Percentiles rank a stretch among this genome's conserved stretches.
phyloP scores from a whole-genome alignment of 1,284 basidiomycete species.

The Tilletia caries region DNA sequence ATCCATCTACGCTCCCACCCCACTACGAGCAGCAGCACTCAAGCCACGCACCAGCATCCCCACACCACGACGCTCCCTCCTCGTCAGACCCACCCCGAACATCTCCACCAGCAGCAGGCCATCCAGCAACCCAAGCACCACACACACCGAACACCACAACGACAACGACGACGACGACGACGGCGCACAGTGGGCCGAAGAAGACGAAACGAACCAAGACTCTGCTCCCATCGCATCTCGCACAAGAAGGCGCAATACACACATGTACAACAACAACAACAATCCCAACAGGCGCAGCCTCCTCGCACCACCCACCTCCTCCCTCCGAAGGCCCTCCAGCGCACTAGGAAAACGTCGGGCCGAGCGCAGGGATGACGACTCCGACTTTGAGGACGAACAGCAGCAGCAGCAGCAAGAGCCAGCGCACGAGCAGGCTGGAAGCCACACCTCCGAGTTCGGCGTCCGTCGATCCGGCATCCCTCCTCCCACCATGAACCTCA shows the following conservation, averaged over 20 bases:
- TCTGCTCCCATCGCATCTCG: background rate
- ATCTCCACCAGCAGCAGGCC: no score
- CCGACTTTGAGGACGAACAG: background rate
- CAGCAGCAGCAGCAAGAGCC: background rate
- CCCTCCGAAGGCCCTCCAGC: background rate
- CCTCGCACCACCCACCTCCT: background rate
- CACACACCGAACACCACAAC: background rate
- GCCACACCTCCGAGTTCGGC: background rate
- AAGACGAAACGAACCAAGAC: background rate
- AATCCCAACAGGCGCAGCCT: no score
- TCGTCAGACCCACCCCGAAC: background rate
- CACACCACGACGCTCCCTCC: background rate
- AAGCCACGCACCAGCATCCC: background rate
- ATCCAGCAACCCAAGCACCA: no score
- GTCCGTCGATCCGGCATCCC: background rate
- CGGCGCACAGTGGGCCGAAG: background rate
- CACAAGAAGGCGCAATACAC: background rate
- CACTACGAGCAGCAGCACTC: background rate
- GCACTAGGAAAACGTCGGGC: conserved; percentile 5
- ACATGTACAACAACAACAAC: background rate
- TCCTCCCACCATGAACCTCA: no score
- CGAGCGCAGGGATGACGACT: background rate
- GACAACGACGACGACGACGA: background rate
- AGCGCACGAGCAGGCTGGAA: background rate
- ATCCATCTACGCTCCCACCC: background rate